Conservation (phyloP, 768 basidiomycete genomes). For the Amyloporia xantha region DNA sequence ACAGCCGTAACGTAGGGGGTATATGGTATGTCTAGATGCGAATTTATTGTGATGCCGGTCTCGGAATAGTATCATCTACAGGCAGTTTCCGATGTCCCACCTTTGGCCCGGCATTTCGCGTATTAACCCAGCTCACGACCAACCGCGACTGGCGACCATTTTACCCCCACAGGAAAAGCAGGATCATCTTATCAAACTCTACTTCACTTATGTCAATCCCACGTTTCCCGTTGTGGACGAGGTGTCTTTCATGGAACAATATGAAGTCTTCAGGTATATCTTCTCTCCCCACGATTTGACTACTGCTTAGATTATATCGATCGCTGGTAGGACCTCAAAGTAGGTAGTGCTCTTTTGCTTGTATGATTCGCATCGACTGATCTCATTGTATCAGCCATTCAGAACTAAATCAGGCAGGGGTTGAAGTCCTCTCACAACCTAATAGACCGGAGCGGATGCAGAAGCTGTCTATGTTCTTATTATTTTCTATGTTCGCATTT, state of each 20-base stretch:
- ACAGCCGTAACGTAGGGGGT: conserved; percentile 52
- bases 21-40: conserved; percentile 14
- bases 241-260: conserved; percentile 59
- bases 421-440: background rate
- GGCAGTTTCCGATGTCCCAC: conserved; percentile 55
- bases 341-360: background rate
- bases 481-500: conserved; percentile 77
- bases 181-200: conserved; percentile 63
- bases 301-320: background rate
- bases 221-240: conserved; percentile 74
- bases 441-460: conserved; percentile 44
- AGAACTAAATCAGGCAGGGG: background rate
- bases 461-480: conserved; percentile 52
- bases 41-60: too few species aligned
- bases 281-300: background rate
- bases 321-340: background rate
- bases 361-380: too few species aligned
- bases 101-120: conserved; percentile 48
- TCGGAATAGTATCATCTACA: conserved; percentile 2
- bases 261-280: conserved; percentile 4
- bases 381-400: background rate
- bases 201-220: conserved; percentile 80
- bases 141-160: conserved; percentile 25
- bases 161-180: conserved; percentile 64
- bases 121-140: background rate